phyloP scores from a whole-genome alignment of 2,329 filamentous ascomycete species.

The Penicillium sp. region DNA sequence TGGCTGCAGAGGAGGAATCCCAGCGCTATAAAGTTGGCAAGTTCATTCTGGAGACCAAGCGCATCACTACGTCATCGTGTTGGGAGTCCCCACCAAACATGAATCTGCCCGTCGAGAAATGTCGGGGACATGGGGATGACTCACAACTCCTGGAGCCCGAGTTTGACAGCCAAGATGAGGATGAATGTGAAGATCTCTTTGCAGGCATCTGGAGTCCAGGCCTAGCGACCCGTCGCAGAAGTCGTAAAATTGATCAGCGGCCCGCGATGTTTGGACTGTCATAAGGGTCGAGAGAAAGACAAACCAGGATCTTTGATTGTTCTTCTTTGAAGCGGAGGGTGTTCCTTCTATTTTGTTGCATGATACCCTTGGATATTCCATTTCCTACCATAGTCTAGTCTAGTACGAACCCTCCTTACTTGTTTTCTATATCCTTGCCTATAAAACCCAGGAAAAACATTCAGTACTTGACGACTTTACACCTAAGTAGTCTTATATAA shows the following conservation, averaged over 20 bases:
- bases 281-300: not conserved
- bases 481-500: no score
- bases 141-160: slow-evolving; percentile 44
- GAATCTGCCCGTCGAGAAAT: slow-evolving; percentile 5
- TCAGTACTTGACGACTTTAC: no score
- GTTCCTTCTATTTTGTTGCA: not conserved
- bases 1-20: slow-evolving; percentile 60
- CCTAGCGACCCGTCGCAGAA: slow-evolving; percentile 49
- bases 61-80: slow-evolving; percentile 50
- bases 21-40: slow-evolving; percentile 69
- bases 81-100: slow-evolving; percentile 50
- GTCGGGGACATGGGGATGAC: slow-evolving; percentile 4
- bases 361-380: no score
- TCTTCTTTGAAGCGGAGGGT: not conserved
- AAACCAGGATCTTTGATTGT: not conserved
- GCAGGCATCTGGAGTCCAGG: slow-evolving; percentile 61
- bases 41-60: slow-evolving; percentile 64
- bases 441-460: no score
- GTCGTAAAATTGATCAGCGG: slow-evolving; percentile 37
- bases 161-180: slow-evolving; percentile 66
- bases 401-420: no score
- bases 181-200: slow-evolving; percentile 67
- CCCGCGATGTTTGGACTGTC: slow-evolving; percentile 26
- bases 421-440: no score
- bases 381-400: no score